A percentile compares a stretch with the other conserved stretches of the same genome.
phyloP scores from a whole-genome alignment of 352 stramenopile genomes.

The Phytophthora capsici region DNA sequence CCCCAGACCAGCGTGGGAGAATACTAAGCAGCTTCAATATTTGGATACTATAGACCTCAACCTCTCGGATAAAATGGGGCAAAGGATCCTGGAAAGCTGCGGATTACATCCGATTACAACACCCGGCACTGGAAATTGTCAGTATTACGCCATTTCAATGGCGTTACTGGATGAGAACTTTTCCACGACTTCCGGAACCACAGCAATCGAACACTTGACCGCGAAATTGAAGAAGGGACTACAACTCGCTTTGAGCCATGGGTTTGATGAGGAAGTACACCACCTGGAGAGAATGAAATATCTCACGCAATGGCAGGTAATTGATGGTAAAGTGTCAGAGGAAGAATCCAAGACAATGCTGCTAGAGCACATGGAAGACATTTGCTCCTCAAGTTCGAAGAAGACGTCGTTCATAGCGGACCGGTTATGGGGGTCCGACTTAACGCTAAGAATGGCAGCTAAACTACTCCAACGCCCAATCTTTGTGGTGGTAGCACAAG shows the following conservation, averaged over 20 bases:
- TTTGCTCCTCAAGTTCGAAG: not conserved
- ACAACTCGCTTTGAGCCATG: not conserved
- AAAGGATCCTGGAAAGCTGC: not conserved
- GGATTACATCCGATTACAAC: not conserved
- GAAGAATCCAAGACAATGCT: not conserved
- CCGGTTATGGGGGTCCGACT: not conserved
- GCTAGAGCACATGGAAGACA: not conserved
- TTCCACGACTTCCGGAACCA: not conserved
- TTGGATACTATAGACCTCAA: not conserved
- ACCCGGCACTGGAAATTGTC: slow-evolving; percentile 1
- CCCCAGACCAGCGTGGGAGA: not conserved
- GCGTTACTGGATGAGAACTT: not conserved
- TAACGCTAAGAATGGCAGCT: not conserved
- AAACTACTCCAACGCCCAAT: not conserved
- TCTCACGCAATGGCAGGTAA: no score
- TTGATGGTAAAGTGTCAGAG: no score
- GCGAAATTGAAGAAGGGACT: slow-evolving; percentile 5
- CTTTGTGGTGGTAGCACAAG: not conserved
- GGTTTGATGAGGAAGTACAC: not conserved
- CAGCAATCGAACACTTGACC: not conserved
- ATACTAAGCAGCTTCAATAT: not conserved
- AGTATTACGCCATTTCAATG: slow-evolving; percentile 2
- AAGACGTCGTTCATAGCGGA: not conserved
- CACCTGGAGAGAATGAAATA: no score
- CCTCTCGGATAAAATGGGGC: not conserved